A percentile compares a stretch with the other conserved stretches of the same genome.
Evolutionary conservation across 164 flowering plant species (phyloP).

Genomic region (Warburgia ugandensis): DNA sequence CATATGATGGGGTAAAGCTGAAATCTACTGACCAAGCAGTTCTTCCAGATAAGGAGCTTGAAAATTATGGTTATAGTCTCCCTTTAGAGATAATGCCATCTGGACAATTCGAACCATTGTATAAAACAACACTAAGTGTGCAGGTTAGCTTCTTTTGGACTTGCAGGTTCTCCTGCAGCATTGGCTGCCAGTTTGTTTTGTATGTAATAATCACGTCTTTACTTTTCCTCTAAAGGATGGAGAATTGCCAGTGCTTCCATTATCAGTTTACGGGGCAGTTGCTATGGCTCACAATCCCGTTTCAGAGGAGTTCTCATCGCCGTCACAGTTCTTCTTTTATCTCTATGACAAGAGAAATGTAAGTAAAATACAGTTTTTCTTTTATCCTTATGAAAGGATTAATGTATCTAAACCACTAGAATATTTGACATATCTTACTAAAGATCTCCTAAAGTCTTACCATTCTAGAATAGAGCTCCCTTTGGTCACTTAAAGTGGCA

Average conservation of each 20-base stretch:
- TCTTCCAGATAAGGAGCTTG: slow-evolving; percentile 52
- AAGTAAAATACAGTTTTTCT: slow-evolving; percentile 29
- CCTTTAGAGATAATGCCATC: slow-evolving; percentile 93
- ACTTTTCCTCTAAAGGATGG: slow-evolving; percentile 56
- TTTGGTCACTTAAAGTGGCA: too few relatives aligned
- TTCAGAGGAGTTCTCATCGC: slow-evolving; percentile 86
- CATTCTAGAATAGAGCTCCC: too few relatives aligned
- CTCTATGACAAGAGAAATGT: slow-evolving; percentile 89
- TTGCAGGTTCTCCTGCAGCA: neutral
- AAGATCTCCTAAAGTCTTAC: too few relatives aligned
- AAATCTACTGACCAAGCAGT: slow-evolving; percentile 59
- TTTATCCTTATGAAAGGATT: too few relatives aligned
- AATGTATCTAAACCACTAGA: too few relatives aligned
- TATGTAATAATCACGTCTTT: neutral
- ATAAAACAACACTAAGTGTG: slow-evolving; percentile 63
- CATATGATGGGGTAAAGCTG: slow-evolving; percentile 74
- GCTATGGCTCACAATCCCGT: slow-evolving; percentile 84
- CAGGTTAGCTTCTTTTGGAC: slow-evolving; percentile 41
- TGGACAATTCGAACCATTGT: slow-evolving; percentile 95
- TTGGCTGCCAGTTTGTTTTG: neutral
- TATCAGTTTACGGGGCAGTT: slow-evolving; percentile 94
- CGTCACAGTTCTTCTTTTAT: slow-evolving; percentile 86
- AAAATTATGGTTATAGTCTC: slow-evolving; percentile 37
- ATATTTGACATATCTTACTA: too few relatives aligned
- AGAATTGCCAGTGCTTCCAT: slow-evolving; percentile 88